A percentile compares a stretch with the other conserved stretches of the same genome.
Evolutionary conservation across 257 asterid genomes (phyloP).

Genomic region (Rubia yunnanensis): DNA sequence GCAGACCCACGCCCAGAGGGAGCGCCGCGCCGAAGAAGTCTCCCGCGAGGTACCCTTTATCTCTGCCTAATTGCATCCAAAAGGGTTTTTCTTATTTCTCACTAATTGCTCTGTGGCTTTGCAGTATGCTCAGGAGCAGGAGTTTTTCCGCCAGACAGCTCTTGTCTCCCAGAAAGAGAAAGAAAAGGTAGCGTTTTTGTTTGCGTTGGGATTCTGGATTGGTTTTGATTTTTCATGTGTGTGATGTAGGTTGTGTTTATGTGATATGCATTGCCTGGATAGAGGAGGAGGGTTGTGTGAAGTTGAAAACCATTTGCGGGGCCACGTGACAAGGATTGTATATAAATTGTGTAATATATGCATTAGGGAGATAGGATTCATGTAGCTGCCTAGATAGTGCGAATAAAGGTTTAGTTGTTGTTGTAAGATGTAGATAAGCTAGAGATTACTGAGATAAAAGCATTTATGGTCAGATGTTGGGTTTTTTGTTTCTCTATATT

Average conservation of each 20-base stretch:
- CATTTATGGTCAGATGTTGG: background rate
- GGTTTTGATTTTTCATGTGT: background rate
- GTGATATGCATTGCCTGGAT: too few species aligned
- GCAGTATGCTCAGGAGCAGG: conserved; percentile 99
- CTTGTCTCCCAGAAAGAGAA: conserved; percentile 83
- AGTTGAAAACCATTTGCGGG: too few species aligned
- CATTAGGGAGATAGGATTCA: too few species aligned
- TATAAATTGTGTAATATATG: background rate
- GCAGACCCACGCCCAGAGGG: conserved; percentile 67
- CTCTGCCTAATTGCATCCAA: background rate
- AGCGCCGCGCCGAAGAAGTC: conserved; percentile 77
- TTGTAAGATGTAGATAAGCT: background rate
- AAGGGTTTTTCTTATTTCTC: background rate
- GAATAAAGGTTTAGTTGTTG: background rate
- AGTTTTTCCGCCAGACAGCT: conserved; percentile 84
- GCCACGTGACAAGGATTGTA: background rate
- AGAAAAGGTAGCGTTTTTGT: conserved; percentile 52
- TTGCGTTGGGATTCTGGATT: background rate
- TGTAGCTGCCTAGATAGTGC: too few species aligned
- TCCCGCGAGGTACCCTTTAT: conserved; percentile 61
- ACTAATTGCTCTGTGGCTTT: background rate
- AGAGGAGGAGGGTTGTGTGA: too few species aligned
- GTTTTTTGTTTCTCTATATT: background rate
- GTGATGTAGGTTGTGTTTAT: too few species aligned
- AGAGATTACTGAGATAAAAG: background rate